These are phyloP conservation scores for Colletotrichum camelliae DNA, from an alignment of 2,329 filamentous ascomycete species.

Conservation along the genomic window DNA sequence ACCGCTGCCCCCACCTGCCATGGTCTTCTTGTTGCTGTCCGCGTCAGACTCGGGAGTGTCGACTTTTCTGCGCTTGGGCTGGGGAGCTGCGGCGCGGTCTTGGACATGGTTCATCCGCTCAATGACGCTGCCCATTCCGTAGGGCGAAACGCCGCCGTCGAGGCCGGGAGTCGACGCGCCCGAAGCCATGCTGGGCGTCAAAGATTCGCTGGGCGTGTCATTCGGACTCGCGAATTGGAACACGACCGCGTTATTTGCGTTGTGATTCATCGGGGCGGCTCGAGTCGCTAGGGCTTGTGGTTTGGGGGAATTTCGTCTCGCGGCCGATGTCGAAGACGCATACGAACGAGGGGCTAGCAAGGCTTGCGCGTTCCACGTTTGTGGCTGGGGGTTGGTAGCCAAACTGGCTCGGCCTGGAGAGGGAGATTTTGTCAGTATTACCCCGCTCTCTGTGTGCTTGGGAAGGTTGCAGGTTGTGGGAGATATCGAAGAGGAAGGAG, in stretches of 20 bases:
- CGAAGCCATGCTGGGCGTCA: slow-evolving; percentile 37
- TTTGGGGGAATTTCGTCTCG: slow-evolving; percentile 11
- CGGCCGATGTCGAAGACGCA: background rate
- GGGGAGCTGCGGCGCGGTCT: slow-evolving; percentile 62
- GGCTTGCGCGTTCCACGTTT: slow-evolving; percentile 21
- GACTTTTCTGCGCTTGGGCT: slow-evolving; percentile 71
- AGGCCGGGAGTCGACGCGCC: slow-evolving; percentile 35
- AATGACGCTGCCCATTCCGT: slow-evolving; percentile 66
- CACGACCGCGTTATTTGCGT: slow-evolving; percentile 37
- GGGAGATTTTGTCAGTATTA: background rate
- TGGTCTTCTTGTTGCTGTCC: slow-evolving; percentile 42
- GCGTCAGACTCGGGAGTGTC: slow-evolving; percentile 47
- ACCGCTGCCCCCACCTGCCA: slow-evolving; percentile 49
- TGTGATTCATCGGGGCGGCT: background rate
- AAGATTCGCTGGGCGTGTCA: slow-evolving; percentile 30
- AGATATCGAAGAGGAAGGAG: background rate
- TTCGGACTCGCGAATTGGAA: slow-evolving; percentile 48
- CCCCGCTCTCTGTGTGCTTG: background rate
- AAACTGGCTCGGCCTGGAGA: slow-evolving; percentile 13
- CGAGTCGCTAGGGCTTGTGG: slow-evolving; percentile 13
- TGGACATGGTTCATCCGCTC: slow-evolving; percentile 80
- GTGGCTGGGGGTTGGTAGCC: slow-evolving; percentile 13
- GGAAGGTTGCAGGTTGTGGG: background rate
- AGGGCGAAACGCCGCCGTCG: slow-evolving; percentile 21
- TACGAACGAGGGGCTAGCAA: slow-evolving; percentile 20